A percentile compares a stretch with the other conserved stretches of the same genome.
Conservation (phyloP, 2,329 filamentous ascomycete species). For the Sarocladium strictum region DNA sequence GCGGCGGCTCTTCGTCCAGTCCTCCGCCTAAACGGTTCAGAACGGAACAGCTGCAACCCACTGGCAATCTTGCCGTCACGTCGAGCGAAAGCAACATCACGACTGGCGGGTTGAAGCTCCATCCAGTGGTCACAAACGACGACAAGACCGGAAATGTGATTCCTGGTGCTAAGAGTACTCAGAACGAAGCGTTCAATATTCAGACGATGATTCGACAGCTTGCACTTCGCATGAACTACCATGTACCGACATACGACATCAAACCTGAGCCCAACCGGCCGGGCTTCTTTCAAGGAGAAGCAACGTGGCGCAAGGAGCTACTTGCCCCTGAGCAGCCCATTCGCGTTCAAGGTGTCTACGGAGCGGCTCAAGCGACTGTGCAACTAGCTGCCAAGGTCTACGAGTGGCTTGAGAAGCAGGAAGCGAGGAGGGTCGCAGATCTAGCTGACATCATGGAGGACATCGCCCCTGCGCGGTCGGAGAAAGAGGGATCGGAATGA, state of each 20-base stretch:
- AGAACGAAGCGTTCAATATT: slow-evolving; percentile 10
- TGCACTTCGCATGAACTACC: slow-evolving; percentile 19
- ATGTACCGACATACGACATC: slow-evolving; percentile 28
- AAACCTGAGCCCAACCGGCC: slow-evolving; percentile 13
- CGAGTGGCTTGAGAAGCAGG: slow-evolving; percentile 25
- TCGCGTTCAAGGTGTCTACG: slow-evolving; percentile 25
- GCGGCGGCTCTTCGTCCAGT: neutral
- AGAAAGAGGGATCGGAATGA: neutral
- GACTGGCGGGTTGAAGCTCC: too few species aligned
- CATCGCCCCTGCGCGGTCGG: neutral
- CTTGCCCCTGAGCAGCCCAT: slow-evolving; percentile 27
- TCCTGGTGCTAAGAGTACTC: neutral
- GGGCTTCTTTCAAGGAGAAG: slow-evolving; percentile 29
- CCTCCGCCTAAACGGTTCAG: slow-evolving; percentile 13
- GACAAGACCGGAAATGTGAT: neutral
- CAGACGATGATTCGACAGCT: slow-evolving; percentile 16
- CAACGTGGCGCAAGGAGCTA: slow-evolving; percentile 25
- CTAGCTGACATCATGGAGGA: slow-evolving; percentile 1
- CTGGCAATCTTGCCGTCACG: neutral
- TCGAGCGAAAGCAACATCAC: slow-evolving; percentile 7
- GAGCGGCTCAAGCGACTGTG: slow-evolving; percentile 29
- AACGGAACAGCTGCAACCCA: slow-evolving; percentile 10
- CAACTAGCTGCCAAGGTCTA: slow-evolving; percentile 34
- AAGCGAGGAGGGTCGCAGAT: slow-evolving; percentile 11
- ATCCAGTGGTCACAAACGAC: too few species aligned